Percentiles rank a stretch among this genome's conserved stretches.
Evolutionary conservation across 306 rosid species (phyloP).

Genomic region (Mimosa pudica): DNA sequence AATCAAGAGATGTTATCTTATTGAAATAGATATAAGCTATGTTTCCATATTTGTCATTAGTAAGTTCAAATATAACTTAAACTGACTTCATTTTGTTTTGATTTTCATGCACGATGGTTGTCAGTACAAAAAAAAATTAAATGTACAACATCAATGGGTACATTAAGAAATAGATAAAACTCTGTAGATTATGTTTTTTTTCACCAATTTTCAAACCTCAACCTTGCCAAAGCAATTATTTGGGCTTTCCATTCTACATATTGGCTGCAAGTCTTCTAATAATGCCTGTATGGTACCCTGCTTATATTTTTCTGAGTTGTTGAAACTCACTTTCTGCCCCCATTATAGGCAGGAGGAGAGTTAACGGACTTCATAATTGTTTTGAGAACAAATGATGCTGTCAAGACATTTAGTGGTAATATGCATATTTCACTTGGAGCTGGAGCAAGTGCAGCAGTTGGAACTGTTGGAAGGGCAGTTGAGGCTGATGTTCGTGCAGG

Average conservation of each 20-base stretch:
- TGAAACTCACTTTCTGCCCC: constrained; percentile 14
- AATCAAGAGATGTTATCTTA: background rate
- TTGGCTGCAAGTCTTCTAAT: constrained; percentile 9
- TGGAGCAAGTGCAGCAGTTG: constrained; percentile 95
- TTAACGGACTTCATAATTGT: constrained; percentile 88
- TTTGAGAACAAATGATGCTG: constrained; percentile 78
- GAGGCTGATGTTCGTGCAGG: constrained; percentile 99
- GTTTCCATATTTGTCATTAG: constrained; percentile 6
- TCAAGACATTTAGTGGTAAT: constrained; percentile 80
- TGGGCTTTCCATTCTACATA: constrained; percentile 7
- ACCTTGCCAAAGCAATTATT: constrained; percentile 28
- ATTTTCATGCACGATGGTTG: background rate
- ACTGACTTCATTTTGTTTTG: constrained; percentile 24
- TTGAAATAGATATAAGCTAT: constrained; percentile 3
- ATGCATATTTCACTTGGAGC: constrained; percentile 87
- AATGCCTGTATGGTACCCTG: background rate
- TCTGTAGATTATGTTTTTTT: constrained; percentile 2
- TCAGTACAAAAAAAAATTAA: background rate
- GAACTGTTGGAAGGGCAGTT: constrained; percentile 76
- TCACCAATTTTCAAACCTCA: constrained; percentile 1
- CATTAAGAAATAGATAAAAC: constrained; percentile 22
- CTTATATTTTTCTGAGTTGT: constrained; percentile 26
- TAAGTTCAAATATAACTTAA: constrained; percentile 1
- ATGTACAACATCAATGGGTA: constrained; percentile 7
- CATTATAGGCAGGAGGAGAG: constrained; percentile 89